These are phyloP conservation scores for Eimeria maxima DNA, from an alignment of 169 alveolate species.

Conservation along the genomic window DNA sequence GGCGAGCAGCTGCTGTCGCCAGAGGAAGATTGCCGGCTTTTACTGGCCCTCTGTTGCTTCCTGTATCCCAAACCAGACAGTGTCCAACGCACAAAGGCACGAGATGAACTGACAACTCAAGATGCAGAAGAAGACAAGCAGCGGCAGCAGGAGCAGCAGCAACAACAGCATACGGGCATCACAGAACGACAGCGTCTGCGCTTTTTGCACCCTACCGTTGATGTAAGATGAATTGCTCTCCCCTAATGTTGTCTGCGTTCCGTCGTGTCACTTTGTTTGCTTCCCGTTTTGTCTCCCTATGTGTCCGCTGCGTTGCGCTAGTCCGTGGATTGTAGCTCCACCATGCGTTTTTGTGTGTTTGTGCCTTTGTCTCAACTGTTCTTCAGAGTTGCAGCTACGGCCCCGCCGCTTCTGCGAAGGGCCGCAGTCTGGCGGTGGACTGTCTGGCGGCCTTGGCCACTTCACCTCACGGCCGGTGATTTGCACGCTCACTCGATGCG, in stretches of 20 bases:
- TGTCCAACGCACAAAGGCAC: not conserved
- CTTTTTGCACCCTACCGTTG: slow-evolving; percentile 33
- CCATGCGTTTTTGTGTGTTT: not conserved
- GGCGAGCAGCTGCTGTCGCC: not conserved
- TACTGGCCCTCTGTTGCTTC: slow-evolving; percentile 44
- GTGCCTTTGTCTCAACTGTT: no score
- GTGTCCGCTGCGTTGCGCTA: no score
- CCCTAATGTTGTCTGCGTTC: not conserved
- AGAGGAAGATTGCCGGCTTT: slow-evolving; percentile 51
- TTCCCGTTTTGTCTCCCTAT: not conserved
- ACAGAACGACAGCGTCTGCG: slow-evolving; percentile 48
- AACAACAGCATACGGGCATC: slow-evolving; percentile 28
- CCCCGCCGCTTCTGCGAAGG: not conserved
- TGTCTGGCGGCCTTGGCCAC: slow-evolving; percentile 34
- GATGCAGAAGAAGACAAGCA: slow-evolving; percentile 11
- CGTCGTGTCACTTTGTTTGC: not conserved
- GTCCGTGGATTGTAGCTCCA: not conserved
- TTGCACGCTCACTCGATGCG: not conserved
- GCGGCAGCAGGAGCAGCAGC: slow-evolving; percentile 1
- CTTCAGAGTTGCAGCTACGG: slow-evolving; percentile 43
- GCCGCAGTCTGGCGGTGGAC: slow-evolving; percentile 50
- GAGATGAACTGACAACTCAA: slow-evolving; percentile 47
- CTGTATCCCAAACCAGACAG: slow-evolving; percentile 46
- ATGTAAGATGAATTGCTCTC: not conserved
- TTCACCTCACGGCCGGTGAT: slow-evolving; percentile 39